A percentile compares a stretch with the other conserved stretches of the same genome.
Conservation (phyloP, 2,329 filamentous ascomycete species). For the Hymenoscyphus fraxineus region DNA sequence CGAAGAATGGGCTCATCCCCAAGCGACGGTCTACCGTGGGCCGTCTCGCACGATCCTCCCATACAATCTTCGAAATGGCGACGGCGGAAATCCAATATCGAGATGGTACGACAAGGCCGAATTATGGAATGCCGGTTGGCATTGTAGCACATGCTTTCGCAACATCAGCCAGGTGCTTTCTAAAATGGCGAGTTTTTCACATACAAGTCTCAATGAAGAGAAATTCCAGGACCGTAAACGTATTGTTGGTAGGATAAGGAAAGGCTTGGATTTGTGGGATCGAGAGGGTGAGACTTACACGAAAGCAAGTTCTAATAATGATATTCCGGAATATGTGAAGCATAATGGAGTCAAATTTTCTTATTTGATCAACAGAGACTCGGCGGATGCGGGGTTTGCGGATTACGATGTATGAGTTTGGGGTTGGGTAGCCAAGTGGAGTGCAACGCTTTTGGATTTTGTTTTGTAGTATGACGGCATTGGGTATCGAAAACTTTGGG, state of each 20-base stretch:
- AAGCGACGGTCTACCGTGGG: slow-evolving; percentile 43
- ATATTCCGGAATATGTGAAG: slow-evolving; percentile 42
- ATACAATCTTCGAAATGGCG: slow-evolving; percentile 38
- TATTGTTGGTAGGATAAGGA: slow-evolving; percentile 41
- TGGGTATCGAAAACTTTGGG: background rate
- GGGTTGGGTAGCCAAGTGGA: background rate
- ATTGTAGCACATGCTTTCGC: slow-evolving; percentile 44
- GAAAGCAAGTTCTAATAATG: slow-evolving; percentile 39
- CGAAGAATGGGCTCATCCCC: slow-evolving; percentile 42
- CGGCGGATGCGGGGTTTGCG: slow-evolving; percentile 24
- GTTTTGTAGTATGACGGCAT: background rate
- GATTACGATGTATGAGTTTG: slow-evolving; percentile 14
- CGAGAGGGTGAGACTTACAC: slow-evolving; percentile 35
- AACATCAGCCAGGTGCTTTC: slow-evolving; percentile 40
- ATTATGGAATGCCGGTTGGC: slow-evolving; percentile 43
- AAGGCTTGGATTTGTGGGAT: slow-evolving; percentile 43
- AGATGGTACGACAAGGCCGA: slow-evolving; percentile 34
- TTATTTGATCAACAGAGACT: slow-evolving; percentile 28
- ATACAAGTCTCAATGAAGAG: slow-evolving; percentile 38
- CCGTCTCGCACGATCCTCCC: slow-evolving; percentile 38
- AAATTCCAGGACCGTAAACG: slow-evolving; percentile 39
- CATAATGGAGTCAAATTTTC: slow-evolving; percentile 20
- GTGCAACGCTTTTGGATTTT: too few species aligned
- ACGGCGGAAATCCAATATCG: slow-evolving; percentile 23
- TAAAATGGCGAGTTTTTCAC: slow-evolving; percentile 43